Base-by-base conservation (phyloP, 106 monocot species). In the Phalaenopsis equestris region DNA sequence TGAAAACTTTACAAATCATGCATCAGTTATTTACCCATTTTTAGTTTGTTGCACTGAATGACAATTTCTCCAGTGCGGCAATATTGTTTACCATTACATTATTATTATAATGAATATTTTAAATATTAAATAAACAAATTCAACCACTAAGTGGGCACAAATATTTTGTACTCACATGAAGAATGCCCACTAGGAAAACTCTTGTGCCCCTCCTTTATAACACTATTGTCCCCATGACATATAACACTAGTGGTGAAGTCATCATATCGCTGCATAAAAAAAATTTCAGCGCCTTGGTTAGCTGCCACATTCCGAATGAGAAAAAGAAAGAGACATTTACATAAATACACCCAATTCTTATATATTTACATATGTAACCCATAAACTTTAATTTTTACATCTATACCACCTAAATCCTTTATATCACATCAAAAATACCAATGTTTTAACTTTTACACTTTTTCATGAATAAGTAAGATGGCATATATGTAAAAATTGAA, bases 121-220 rank as follows among this genome's bases (percentile, higher is more conserved):
- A 58, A 58, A n/a, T 58, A 58, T 6, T 58, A 19, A 58, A 58
- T 58, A 58, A 3, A 58, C n/a, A 16, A 58, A 58, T 21, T 16
- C 58, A n/a, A 19, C 16, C 11, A 30, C 30, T 30, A 30, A 67
- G 12, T 30, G 30, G 30, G 67, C 2, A 70, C 38, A 70, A 37
- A 30, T 24, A 8, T 48, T 3, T 47, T 24, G 37, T 14, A 46
- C 86, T 73, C 72, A 88, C 88, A 85, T 73, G 88, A 88, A 80
- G 85, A 73, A 82, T 88, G 88, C 18, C 88, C 88, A 70, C 85
- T 88, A 5, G 88, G 88, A 78, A 88, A 88, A 70, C 88, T 88
- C 74, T 88, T 88, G 72, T 88, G 83, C 38, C 88, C 88, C 77
- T 88, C 88, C 68, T 83, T 88, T 14, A 88, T 85, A 10, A 77